Evolutionary conservation across 2,329 filamentous ascomycete genomes (phyloP).

Genomic region (Dendrostoma leiphaemia): DNA sequence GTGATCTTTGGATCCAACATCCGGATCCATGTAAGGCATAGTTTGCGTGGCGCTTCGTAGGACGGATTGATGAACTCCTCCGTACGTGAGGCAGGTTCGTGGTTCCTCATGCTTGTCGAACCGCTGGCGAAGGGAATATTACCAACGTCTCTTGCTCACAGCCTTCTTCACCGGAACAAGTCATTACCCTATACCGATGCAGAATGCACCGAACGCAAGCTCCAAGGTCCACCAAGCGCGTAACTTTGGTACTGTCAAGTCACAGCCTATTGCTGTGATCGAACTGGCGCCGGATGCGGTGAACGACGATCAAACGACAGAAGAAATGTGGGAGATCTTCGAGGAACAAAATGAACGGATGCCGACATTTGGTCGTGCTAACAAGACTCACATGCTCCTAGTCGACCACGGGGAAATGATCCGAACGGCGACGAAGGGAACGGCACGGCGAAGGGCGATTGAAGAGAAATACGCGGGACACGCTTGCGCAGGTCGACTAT

Average conservation of each 20-base stretch:
- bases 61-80: constrained; percentile 22
- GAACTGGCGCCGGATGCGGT: constrained; percentile 2
- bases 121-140: neutral
- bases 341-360: neutral
- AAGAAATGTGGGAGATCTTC: constrained; percentile 14
- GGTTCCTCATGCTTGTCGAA: too few relatives aligned
- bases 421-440: constrained; percentile 15
- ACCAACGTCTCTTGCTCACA: neutral
- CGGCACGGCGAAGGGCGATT: constrained; percentile 7
- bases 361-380: constrained; percentile 1
- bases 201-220: neutral
- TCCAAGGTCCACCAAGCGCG: constrained; percentile 1
- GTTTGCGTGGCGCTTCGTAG: constrained; percentile 21
- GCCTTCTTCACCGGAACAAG: constrained; percentile 10
- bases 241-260: constrained; percentile 7
- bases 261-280: constrained; percentile 12
- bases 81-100: neutral
- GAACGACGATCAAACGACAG: neutral
- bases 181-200: constrained; percentile 9
- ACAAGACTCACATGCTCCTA: constrained; percentile 8
- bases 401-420: constrained; percentile 1
- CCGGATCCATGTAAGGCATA: constrained; percentile 20
- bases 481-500: neutral
- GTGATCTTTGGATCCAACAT: constrained; percentile 23
- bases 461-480: constrained; percentile 6